phyloP scores from a whole-genome alignment of 2,329 filamentous ascomycete genomes.

The Capronia americana region DNA sequence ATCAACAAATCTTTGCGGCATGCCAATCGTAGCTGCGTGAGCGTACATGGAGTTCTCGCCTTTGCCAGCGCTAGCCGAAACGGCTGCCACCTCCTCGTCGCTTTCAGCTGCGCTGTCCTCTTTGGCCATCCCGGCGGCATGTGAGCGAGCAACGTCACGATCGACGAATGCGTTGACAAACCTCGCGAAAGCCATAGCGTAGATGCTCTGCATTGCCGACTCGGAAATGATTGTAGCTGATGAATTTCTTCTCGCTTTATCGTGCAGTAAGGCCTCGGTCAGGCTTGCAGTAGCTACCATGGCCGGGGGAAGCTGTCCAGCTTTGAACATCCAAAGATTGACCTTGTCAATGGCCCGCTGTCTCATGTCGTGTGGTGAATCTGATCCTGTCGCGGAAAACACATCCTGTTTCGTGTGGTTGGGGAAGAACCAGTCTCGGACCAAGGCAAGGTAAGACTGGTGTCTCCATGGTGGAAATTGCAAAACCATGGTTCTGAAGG shows the following conservation, averaged over 20 bases:
- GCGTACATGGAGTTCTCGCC: constrained; percentile 41
- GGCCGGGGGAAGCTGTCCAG: constrained; percentile 33
- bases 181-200: constrained; percentile 40
- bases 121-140: constrained; percentile 31
- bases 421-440: constrained; percentile 40
- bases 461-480: constrained; percentile 38
- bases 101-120: constrained; percentile 12
- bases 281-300: constrained; percentile 37
- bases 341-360: constrained; percentile 36
- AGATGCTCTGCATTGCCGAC: constrained; percentile 39
- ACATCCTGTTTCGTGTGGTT: constrained; percentile 32
- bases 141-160: constrained; percentile 37
- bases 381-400: constrained; percentile 19
- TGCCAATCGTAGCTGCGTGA: constrained; percentile 36
- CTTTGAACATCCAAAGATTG: constrained; percentile 39
- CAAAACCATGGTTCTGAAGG: constrained; percentile 19
- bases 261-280: constrained; percentile 38
- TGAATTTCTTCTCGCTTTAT: constrained; percentile 24
- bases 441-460: constrained; percentile 39
- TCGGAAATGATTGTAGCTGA: constrained; percentile 30
- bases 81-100: constrained; percentile 11
- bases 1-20: constrained; percentile 72
- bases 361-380: constrained; percentile 32
- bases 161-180: constrained; percentile 42
- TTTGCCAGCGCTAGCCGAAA: constrained; percentile 7